A percentile compares a stretch with the other conserved stretches of the same genome.
Conservation (phyloP, 148 eudicot genomes). For the Polygonum aviculare region DNA sequence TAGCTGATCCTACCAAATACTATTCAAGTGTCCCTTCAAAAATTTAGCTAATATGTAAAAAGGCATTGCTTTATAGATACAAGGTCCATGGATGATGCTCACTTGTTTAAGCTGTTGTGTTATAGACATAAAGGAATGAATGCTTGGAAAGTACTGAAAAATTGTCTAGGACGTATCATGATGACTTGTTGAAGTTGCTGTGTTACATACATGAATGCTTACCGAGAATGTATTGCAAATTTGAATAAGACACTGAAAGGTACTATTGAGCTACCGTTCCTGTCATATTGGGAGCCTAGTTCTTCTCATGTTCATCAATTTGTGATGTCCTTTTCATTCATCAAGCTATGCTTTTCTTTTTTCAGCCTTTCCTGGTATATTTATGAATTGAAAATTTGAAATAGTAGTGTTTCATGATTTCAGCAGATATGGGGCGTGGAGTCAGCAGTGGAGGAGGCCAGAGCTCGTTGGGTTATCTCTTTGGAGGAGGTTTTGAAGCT, state of each 20-base stretch:
- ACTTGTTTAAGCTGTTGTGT: not conserved
- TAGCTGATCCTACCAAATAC: not conserved
- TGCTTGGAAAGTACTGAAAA: too few species aligned
- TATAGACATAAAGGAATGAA: too few species aligned
- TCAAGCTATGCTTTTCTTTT: not conserved
- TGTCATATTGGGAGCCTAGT: not conserved
- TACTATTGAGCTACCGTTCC: not conserved
- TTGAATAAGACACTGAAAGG: not conserved
- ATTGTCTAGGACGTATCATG: too few species aligned
- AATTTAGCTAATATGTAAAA: not conserved
- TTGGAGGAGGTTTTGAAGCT: conserved; percentile 28
- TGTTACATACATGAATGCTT: not conserved
- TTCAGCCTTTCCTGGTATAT: not conserved
- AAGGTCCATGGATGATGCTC: not conserved
- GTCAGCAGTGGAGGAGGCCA: conserved; percentile 66
- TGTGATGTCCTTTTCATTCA: not conserved
- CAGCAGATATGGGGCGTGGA: conserved; percentile 37
- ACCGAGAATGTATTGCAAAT: not conserved
- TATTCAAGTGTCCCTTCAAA: not conserved
- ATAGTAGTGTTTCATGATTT: not conserved
- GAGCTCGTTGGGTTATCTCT: conserved; percentile 49
- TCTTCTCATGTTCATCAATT: not conserved
- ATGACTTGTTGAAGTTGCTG: too few species aligned
- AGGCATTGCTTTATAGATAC: not conserved
- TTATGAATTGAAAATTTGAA: not conserved